Evolutionary conservation across 1,284 basidiomycete genomes (phyloP), one percentile per base, ranked within the genome.

Genomic region (Melampsora medusae): DNA sequence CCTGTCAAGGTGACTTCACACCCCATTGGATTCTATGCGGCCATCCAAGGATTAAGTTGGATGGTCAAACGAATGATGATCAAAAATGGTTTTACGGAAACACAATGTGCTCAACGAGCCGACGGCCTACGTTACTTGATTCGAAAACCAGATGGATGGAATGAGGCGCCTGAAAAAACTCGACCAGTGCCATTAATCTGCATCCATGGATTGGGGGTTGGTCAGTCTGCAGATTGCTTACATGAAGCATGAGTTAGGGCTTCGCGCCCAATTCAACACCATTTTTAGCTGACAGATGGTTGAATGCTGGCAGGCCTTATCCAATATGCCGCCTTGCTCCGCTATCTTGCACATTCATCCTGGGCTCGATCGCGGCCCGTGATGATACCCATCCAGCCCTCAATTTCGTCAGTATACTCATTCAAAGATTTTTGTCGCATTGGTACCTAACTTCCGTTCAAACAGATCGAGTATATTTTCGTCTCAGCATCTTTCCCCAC

Each of bases 351-450:
- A 10, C 31, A 67, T 74, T 65, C 65, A 74, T 14, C 62, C 31
- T 74, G 71, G 71, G 71, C 64, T 1, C 42, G 68, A 64, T 35
- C 76, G 59, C 80, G 80, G 5, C 82, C 82, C 6, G 60, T 82
- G 25, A 38, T 82, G 38, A 78, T 82, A 22, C 79, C 80, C 6
- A 69, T 81, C 16, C 81, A 81, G 69, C 81, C 81, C 4, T 80
- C 80, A 74, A 81, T 80, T 31, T 76, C 73, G 64, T 74, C 48
- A 67, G 64, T 74, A 33, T 19, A 17, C n/a, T 22, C 22, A 2
- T 17, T 14, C 17, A 19, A n/a, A 14, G 16, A 25, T 31, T 14
- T 22, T 46, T 28, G 46, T 4, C n/a, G 35, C 53, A n/a, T 17
- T 6, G 25, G 7, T 64, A 33, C 10, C n/a, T n/a, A 67, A 49